These are phyloP conservation scores for Podospora pseudoanserina DNA, from an alignment of 495 filamentous ascomycete genomes.

Conservation along the genomic window DNA sequence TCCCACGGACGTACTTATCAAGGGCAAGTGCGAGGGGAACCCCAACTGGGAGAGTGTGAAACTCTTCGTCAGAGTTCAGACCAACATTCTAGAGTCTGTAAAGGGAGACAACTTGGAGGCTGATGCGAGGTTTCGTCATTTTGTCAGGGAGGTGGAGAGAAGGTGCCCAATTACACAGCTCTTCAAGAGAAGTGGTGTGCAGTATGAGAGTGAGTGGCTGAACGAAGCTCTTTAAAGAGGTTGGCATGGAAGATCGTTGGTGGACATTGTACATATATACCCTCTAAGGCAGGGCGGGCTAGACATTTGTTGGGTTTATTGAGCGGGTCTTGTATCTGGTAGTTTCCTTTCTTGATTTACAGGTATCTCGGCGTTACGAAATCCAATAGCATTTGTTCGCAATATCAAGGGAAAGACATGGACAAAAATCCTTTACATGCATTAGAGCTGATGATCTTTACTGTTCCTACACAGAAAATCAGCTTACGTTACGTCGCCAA, in stretches of 20 bases:
- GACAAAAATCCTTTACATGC: not conserved
- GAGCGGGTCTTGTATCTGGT: not conserved
- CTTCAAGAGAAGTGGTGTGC: conserved; percentile 27
- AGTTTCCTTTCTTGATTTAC: not conserved
- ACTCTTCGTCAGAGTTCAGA: conserved; percentile 23
- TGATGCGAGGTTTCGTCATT: conserved; percentile 13
- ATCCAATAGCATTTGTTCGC: not conserved
- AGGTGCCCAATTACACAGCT: conserved; percentile 30
- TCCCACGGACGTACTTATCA: conserved; percentile 23
- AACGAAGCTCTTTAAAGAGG: conserved; percentile 14
- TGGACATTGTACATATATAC: not conserved
- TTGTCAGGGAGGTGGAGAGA: conserved; percentile 25
- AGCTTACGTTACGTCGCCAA: not conserved
- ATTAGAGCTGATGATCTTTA: not conserved
- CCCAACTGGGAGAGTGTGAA: conserved; percentile 26
- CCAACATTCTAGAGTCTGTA: conserved; percentile 15
- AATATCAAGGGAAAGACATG: not conserved
- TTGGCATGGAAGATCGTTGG: not conserved
- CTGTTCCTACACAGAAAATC: not conserved
- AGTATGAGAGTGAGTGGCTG: conserved; percentile 25
- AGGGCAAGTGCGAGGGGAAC: conserved; percentile 23
- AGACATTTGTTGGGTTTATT: not conserved
- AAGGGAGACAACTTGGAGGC: not conserved
- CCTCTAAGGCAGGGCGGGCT: not conserved
- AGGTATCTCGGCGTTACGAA: not conserved